Evolutionary conservation across 177 flowering plant genomes (phyloP).

Genomic region (Tripterygium wilfordii): DNA sequence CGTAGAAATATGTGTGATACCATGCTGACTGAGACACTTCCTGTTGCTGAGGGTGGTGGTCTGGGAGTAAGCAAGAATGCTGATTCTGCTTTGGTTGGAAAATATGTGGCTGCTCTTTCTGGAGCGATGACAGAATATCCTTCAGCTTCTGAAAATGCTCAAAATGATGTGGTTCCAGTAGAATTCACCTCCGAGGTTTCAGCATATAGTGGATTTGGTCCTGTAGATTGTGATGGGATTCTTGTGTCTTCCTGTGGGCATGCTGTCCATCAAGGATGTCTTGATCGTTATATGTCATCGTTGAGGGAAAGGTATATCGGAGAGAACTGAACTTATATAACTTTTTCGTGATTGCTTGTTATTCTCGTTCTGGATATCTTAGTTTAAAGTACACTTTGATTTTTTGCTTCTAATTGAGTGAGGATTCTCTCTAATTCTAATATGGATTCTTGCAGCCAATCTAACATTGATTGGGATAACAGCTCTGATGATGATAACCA

Average conservation of each 20-base stretch:
- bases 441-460: no score
- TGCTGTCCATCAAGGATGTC: conserved; percentile 94
- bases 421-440: no score
- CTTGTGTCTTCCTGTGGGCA: conserved; percentile 95
- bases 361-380: no score
- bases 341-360: no score
- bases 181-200: conserved; percentile 16
- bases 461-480: no score
- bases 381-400: no score
- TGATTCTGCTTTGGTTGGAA: conserved; percentile 45
- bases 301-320: conserved; percentile 75
- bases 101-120: conserved; percentile 48
- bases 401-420: no score
- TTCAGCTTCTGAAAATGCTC: conserved; percentile 29
- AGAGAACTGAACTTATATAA: no score
- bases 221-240: conserved; percentile 77
- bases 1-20: conserved; percentile 25
- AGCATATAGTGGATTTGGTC: conserved; percentile 64
- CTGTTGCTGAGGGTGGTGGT: conserved; percentile 21
- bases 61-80: conserved; percentile 8
- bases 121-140: conserved; percentile 32
- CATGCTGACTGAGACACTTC: conserved; percentile 3
- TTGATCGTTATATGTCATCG: conserved; percentile 75
- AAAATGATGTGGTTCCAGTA: conserved; percentile 13
- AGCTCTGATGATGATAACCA: no score